These are phyloP conservation scores for Exobasidium cylindrosporum DNA, from an alignment of 1,284 basidiomycete species.

Conservation along the genomic window DNA sequence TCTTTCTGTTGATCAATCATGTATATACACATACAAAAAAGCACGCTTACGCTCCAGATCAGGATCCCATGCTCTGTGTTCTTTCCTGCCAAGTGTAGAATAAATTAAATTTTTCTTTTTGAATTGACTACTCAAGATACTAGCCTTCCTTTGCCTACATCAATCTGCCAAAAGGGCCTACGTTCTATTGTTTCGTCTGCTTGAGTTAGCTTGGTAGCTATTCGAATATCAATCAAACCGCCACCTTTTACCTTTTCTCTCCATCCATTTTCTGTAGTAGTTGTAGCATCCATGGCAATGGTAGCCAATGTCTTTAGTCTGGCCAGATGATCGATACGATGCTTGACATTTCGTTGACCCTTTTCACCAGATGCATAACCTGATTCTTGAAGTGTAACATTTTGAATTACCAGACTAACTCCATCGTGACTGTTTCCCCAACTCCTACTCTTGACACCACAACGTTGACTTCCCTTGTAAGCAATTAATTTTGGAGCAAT, in stretches of 20 bases:
- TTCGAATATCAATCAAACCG: background rate
- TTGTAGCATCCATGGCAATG: constrained; percentile 1
- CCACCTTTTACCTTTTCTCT: background rate
- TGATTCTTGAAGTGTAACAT: constrained; percentile 56
- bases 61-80: too few species aligned
- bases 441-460: constrained; percentile 59
- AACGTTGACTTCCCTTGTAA: constrained; percentile 60
- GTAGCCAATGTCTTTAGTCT: constrained; percentile 11
- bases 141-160: background rate
- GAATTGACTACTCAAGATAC: too few species aligned
- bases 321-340: constrained; percentile 12
- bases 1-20: too few species aligned
- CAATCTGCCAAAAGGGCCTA: background rate
- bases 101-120: too few species aligned
- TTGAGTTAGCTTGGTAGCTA: background rate
- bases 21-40: too few species aligned
- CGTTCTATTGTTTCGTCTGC: background rate
- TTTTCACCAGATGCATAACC: constrained; percentile 11
- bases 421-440: constrained; percentile 65
- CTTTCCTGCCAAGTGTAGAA: too few species aligned
- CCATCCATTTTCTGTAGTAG: background rate
- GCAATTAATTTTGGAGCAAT: constrained; percentile 60
- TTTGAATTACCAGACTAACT: constrained; percentile 60
- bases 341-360: constrained; percentile 8
- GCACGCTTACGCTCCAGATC: too few species aligned